Base-by-base conservation (phyloP, 257 asterid genomes). In the Solanum phureja region DNA sequence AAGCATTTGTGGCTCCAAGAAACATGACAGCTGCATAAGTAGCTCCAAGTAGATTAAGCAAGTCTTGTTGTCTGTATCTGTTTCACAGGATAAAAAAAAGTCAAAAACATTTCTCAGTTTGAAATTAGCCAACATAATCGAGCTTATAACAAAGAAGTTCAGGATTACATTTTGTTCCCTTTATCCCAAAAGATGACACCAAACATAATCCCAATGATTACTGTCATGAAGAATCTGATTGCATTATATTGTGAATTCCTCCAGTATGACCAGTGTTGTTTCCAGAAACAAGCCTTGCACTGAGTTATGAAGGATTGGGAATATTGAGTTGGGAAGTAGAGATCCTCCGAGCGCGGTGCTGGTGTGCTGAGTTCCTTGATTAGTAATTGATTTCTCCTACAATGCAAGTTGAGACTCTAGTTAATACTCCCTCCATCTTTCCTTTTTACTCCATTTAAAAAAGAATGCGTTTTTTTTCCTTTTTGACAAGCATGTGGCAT, bases 41-140 rank as follows among this genome's bases (percentile, higher is more conserved):
- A 9, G 98, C 98, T 89, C 98, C 98, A n/a, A 95, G 91, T 33
- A 95, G 91, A 90, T 94, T 95, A 16, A 90, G 88, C 92, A 95
- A 89, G 89, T 94, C 98, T 90, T 95, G 97, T 71, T 95, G 98
- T 81, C 86, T 90, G 64, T 31, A 2, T 77, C 98, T 95, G 95
- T 92, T 58, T 71, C 35, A 88, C 13, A 21, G 12, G 13, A 29
- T 11, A 3, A 18, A 37, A 29, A 29, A 1, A 81, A 9, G 42
- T 81, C 42, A 35, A 34, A 74, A 31, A 19, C 42, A 82, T 19
- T 5, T 19, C 44, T 19, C 44, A 46, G 44, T 52, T 82, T 82
- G 86, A 49, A 68, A 52, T 31, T 49, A 21, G 10, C 3, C 27
- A 10, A 31, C 18, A 46, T 19, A 82, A 31, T 82, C 12, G 29